Evolutionary conservation across 768 basidiomycete species (phyloP).

Genomic region (Suillus subaureus): DNA sequence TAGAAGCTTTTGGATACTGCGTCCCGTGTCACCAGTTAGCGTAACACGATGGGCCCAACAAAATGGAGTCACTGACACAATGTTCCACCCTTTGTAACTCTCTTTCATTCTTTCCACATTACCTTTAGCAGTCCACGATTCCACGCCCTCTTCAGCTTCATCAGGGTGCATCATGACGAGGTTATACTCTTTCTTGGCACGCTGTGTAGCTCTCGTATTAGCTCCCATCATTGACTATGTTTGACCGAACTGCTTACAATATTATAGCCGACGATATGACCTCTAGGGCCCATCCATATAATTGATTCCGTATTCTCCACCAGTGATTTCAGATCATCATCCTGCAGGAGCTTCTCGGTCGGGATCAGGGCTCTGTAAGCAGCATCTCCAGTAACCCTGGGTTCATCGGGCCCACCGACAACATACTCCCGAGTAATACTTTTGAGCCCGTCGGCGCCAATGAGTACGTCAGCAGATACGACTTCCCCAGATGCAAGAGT

Average conservation of each 20-base stretch:
- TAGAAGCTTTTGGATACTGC: conserved; percentile 48
- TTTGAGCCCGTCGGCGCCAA: conserved; percentile 58
- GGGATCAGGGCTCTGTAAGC: conserved; percentile 62
- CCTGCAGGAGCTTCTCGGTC: conserved; percentile 44
- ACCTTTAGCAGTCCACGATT: conserved; percentile 47
- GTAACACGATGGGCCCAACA: neutral
- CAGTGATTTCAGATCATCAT: conserved; percentile 53
- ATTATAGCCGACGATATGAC: conserved; percentile 49
- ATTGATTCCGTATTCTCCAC: conserved; percentile 56
- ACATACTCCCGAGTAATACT: conserved; percentile 50
- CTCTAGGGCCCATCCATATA: conserved; percentile 59
- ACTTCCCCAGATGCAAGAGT: conserved; percentile 46
- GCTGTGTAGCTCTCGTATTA: conserved; percentile 15
- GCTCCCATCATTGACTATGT: neutral
- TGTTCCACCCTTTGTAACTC: conserved; percentile 51
- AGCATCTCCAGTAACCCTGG: conserved; percentile 61
- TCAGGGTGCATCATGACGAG: conserved; percentile 49
- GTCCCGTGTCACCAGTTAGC: conserved; percentile 8
- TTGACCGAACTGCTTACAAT: conserved; percentile 36
- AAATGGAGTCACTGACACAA: conserved; percentile 35
- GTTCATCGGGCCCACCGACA: conserved; percentile 48
- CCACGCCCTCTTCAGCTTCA: conserved; percentile 28
- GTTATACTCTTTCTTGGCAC: conserved; percentile 46
- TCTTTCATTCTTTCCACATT: conserved; percentile 49
- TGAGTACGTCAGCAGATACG: conserved; percentile 46